Base-by-base conservation (phyloP, 2,329 filamentous ascomycete genomes). In the Venturia asperata region DNA sequence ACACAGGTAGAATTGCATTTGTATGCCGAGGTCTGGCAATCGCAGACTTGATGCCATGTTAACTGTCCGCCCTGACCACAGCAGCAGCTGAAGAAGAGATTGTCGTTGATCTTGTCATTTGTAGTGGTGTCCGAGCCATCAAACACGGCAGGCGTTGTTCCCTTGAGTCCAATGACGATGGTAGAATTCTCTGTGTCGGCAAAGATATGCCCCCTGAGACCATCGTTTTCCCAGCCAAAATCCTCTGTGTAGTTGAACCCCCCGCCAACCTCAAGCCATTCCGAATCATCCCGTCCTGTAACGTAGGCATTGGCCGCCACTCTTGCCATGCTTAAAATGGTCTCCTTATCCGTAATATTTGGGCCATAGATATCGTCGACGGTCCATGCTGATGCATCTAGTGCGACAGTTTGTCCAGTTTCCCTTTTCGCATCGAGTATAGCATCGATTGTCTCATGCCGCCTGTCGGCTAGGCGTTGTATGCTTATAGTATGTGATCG, bases 101-200 rank as follows among this genome's bases (percentile, higher is more conserved):
- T 99, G 77, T 99, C 94, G 74, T 97, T 99, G 72, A 92, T 81
- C 79, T 99, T 99, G 78, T 99, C 94, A 70, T 96, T 96, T 34
- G 92, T 96, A 0, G 93, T 97, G 1, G 94, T 97, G 63, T 92
- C 93, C 45, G 93, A 90, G n/a, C 94, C 94, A 74, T 97, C 93
- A 73, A 97, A 97, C 3, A 97, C 87, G 15, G 94, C 93, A 42
- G 61, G 49, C 1, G 88, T 90, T 0, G 92, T 97, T 64, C 93
- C 94, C 77, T 99, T 99, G 65, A 99, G 78, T 5, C 91, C 92
- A 68, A 97, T 94, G 52, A 97, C 87, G 64, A 97, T 83, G 1
- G 93, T 97, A 43, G 85, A 85, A 75, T 97, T 97, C 47, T 79
- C 84, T 70, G 92, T 85, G 72, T 97, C 92, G 19, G 90, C 88